These are phyloP conservation scores for Yamadazyma takamatsuzukensis DNA, from an alignment of 805 yeast species.

Conservation along the genomic window DNA sequence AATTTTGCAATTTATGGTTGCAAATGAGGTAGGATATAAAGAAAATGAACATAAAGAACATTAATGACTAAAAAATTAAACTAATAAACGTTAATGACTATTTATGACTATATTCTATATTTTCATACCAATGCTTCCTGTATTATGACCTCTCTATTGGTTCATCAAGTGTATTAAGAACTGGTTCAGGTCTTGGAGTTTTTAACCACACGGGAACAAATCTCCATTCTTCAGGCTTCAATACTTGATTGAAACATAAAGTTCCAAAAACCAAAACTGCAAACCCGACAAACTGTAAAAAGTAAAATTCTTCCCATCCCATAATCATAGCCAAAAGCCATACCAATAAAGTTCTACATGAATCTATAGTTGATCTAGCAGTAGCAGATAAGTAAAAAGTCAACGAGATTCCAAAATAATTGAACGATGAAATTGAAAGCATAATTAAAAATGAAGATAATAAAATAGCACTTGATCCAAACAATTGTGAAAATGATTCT, in stretches of 20 bases:
- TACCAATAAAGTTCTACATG: slow-evolving; percentile 69
- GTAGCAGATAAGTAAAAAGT: slow-evolving; percentile 70
- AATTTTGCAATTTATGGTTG: too few species aligned
- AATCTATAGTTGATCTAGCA: slow-evolving; percentile 73
- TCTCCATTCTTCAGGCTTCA: slow-evolving; percentile 47
- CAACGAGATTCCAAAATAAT: slow-evolving; percentile 67
- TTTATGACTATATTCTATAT: too few species aligned
- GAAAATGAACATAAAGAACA: too few species aligned
- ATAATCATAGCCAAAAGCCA: slow-evolving; percentile 66
- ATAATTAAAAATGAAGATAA: slow-evolving; percentile 58
- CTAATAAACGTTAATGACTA: too few species aligned
- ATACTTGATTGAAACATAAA: slow-evolving; percentile 66
- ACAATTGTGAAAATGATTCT: slow-evolving; percentile 48
- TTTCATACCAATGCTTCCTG: too few species aligned
- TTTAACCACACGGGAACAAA: slow-evolving; percentile 48
- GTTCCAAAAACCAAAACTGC: slow-evolving; percentile 65
- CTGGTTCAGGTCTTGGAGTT: slow-evolving; percentile 6
- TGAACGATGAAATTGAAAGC: slow-evolving; percentile 70
- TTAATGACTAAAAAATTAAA: too few species aligned
- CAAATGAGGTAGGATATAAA: too few species aligned
- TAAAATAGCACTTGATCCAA: slow-evolving; percentile 41
- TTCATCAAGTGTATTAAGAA: slow-evolving; percentile 27
- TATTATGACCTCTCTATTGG: slow-evolving; percentile 23
- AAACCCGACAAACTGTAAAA: slow-evolving; percentile 66
- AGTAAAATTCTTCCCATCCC: slow-evolving; percentile 72